Percentiles rank a stretch among this genome's conserved stretches.
Evolutionary conservation across 257 asterid species (phyloP).

Genomic region (Ligustrum vulgare): DNA sequence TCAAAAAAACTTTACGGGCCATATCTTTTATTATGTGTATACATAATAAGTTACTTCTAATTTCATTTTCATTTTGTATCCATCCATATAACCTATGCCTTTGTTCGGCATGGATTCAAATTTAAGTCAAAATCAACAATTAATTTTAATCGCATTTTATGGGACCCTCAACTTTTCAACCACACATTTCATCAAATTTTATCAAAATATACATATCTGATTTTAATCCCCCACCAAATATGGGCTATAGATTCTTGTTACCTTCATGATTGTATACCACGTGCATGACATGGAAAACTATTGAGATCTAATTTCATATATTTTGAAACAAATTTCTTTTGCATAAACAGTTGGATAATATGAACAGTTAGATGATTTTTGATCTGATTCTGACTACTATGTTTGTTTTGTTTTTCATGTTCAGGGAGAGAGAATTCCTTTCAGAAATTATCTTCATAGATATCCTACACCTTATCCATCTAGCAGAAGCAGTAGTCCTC

Average conservation of each 20-base stretch:
- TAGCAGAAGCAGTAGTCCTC: constrained; percentile 78
- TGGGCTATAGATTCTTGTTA: neutral
- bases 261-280: neutral
- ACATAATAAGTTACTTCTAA: constrained; percentile 5
- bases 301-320: neutral
- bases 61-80: neutral
- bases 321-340: neutral
- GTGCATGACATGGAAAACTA: neutral
- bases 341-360: neutral
- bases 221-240: too few relatives aligned
- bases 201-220: too few relatives aligned
- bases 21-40: neutral
- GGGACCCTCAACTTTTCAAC: too few relatives aligned
- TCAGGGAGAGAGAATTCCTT: constrained; percentile 86
- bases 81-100: neutral
- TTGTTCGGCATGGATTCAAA: too few relatives aligned
- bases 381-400: constrained; percentile 21
- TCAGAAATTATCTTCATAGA: constrained; percentile 80
- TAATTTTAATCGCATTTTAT: too few relatives aligned
- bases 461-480: constrained; percentile 90
- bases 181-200: too few relatives aligned
- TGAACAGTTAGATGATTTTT: neutral
- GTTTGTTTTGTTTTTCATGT: constrained; percentile 18
- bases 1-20: constrained; percentile 9
- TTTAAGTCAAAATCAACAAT: too few relatives aligned